Evolutionary conservation across 202 grass and related monocot species (phyloP), one percentile per base, ranked within the genome.

Genomic region (Dendrocalamus latiflorus): DNA sequence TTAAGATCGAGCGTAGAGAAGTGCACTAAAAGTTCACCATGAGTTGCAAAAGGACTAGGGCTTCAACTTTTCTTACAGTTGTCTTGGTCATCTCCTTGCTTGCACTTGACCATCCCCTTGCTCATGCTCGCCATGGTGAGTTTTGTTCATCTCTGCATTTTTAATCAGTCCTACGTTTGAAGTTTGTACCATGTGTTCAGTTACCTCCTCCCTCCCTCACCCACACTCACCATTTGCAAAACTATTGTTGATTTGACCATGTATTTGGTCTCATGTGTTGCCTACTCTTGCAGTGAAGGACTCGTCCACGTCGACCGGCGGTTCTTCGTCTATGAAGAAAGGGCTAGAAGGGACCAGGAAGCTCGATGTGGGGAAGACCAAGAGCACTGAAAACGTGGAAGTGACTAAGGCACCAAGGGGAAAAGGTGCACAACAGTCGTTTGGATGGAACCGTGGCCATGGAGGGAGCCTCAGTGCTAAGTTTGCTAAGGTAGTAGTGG

Each of bases 11-110:
- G 30, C 67, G 33, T 22, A 26, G 4, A 47, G 10, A 18, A 7
- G 6, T 44, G 9, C 1, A 4, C 48, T 45, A 2, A 3, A 2
- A 17, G 42, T 47, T 86, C 79, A 20, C 36, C 74, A 90, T 90
- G 88, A 48, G 21, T 48, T 65, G 87, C 70, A 30, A 13, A 70
- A 82, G 65, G n/a, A 25, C 34, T 8, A 44, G 42, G 15, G 51
- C 25, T 37, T 38, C 68, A 11, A 17, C 33, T 41, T 3, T 74
- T 83, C 51, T 86, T 42, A 10, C 77, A 4, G 41, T 51, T 28
- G 28, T 44, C 44, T 11, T 86, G 79, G 42, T 85, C 68, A 38
- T 86, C 68, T 74, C 64, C 74, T 50, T 86, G 59, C 68, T 90
- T 39, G 5, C 51, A 20, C 42, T 83, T 33, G 36, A 74, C 84